These are phyloP conservation scores for Aegilops tauschii DNA, from an alignment of 176 grass and related monocot species.

Conservation along the genomic window DNA sequence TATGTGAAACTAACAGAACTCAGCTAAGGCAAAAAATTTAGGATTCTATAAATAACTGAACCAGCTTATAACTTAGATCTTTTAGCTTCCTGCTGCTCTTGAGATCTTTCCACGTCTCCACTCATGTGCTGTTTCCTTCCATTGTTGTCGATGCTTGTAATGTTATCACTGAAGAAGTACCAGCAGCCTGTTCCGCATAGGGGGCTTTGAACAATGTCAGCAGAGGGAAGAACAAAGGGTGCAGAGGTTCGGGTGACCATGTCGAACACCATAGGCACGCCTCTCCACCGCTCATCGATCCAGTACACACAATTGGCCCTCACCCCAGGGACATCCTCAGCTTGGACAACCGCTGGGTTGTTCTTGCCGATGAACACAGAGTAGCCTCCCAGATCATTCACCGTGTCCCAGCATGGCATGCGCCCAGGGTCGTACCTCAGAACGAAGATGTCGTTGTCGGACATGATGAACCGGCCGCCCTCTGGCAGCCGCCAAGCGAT, in stretches of 20 bases:
- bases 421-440: neutral
- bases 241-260: neutral
- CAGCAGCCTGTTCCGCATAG: neutral
- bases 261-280: constrained; percentile 15
- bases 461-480: neutral
- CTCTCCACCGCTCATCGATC: neutral
- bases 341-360: constrained; percentile 4
- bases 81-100: neutral
- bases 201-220: neutral
- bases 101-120: neutral
- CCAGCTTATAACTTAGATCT: neutral
- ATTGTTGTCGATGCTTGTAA: neutral
- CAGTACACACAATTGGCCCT: constrained; percentile 13
- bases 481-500: neutral
- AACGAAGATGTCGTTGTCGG: neutral
- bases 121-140: neutral
- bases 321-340: neutral
- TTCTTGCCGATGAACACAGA: constrained; percentile 9
- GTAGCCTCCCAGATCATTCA: constrained; percentile 1
- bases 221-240: neutral
- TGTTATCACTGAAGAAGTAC: neutral
- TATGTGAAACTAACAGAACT: neutral
- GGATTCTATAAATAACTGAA: neutral
- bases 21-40: neutral
- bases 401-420: neutral